Base-by-base conservation (phyloP, 192 early-diverging fungal species). In the Gonapodya prolifera region DNA sequence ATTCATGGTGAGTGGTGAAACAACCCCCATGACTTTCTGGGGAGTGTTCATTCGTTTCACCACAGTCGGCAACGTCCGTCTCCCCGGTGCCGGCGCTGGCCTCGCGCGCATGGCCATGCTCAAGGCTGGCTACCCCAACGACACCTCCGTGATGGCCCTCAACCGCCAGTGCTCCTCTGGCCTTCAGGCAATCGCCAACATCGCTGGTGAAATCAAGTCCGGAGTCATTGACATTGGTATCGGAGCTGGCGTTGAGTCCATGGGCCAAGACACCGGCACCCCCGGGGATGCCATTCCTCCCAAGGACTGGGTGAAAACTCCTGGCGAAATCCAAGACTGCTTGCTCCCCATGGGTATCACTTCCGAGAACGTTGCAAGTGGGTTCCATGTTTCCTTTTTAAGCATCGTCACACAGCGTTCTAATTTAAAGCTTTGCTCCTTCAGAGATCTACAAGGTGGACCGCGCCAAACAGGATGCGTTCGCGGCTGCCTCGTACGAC, bases 141-240 rank as follows among this genome's bases (percentile, higher is more conserved):
- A 89, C 1, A 91, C 93, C 30, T 85, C 93, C 71, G 85, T 94
- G 36, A 89, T 85, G 77, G 94, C 93, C 30, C 89, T 95, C 81
- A 98, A 98, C 90, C 88, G 95, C 31, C 95, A 97, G 83, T 98
- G 95, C 88, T 95, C 95, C 69, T 92, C 90, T 75, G 95, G 96
- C 74, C 90, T 98, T 34, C 93, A 95, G 76, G 94, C 96, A 18
- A 91, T 92, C 74, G 93, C 88, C 76, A 86, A 91, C 81, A 92
- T 98, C 77, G 96, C 94, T 34, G 88, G 91, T 77, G 91, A 90
- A 70, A 97, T 98, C 85, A 91, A 91, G 83, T 83, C 92, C 34
- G 96, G 95, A 75, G 87, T 90, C 86, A 95, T 98, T 79, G 93
- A 95, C 80, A 85, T 94, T 75, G 96, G 96, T 78, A 95, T 98